phyloP scores from a whole-genome alignment of 1,284 basidiomycete species.

The Coriolopsis trogii region DNA sequence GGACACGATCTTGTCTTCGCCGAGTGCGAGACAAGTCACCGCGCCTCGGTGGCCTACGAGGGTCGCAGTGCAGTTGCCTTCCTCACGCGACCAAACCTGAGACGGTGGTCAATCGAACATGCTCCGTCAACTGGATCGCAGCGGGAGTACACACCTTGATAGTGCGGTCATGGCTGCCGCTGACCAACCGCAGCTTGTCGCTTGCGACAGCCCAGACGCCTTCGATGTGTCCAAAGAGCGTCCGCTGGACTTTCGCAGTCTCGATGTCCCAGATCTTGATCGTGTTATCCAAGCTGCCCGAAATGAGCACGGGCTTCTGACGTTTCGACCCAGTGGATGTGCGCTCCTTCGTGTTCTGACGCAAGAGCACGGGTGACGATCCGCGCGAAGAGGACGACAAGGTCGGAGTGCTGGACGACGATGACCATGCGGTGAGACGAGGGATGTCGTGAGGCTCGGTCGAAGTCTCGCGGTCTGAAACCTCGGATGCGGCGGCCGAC shows the following conservation, averaged over 20 bases:
- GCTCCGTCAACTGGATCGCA: conserved; percentile 9
- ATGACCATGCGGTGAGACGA: neutral
- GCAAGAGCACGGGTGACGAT: conserved; percentile 6
- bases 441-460: conserved; percentile 25
- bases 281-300: conserved; percentile 94
- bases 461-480: conserved; percentile 7
- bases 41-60: conserved; percentile 94
- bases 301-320: conserved; percentile 76
- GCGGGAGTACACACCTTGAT: conserved; percentile 67
- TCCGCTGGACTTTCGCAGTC: conserved; percentile 76
- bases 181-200: conserved; percentile 91
- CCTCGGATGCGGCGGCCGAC: conserved; percentile 1
- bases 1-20: conserved; percentile 95
- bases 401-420: neutral
- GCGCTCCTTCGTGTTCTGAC: conserved; percentile 5
- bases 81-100: conserved; percentile 92
- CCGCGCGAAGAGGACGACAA: neutral
- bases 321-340: conserved; percentile 14
- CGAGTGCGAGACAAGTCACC: conserved; percentile 88
- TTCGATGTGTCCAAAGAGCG: conserved; percentile 96
- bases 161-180: conserved; percentile 90
- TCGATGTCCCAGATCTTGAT: conserved; percentile 98
- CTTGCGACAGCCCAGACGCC: conserved; percentile 96
- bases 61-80: conserved; percentile 87
- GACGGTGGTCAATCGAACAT: conserved; percentile 13